A percentile compares a stretch with the other conserved stretches of the same genome.
Evolutionary conservation across 192 early-diverging fungal genomes (phyloP).

Genomic region (Coemansia sp.): DNA sequence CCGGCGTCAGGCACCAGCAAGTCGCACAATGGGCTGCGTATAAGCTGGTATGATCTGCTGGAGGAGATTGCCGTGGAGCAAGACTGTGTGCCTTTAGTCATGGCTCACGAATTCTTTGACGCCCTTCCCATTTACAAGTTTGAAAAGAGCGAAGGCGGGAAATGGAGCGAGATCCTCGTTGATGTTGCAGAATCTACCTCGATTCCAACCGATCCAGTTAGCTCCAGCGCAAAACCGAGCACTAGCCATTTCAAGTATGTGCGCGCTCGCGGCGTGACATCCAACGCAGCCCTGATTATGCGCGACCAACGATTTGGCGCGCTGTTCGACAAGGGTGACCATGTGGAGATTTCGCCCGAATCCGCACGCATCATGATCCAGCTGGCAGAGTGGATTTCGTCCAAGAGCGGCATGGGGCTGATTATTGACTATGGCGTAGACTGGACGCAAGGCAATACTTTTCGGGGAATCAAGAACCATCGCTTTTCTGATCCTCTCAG

Average conservation of each 20-base stretch:
- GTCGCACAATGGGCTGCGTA: conserved; percentile 13
- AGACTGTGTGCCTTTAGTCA: conserved; percentile 62
- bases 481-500: conserved; percentile 73
- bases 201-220: conserved; percentile 1
- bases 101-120: conserved; percentile 98
- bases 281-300: conserved; percentile 43
- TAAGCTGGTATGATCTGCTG: conserved; percentile 66
- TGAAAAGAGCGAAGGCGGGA: conserved; percentile 63
- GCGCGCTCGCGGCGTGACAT: conserved; percentile 58
- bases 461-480: conserved; percentile 84
- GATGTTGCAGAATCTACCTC: conserved; percentile 66
- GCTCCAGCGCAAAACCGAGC: not conserved
- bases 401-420: conserved; percentile 66
- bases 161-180: conserved; percentile 86
- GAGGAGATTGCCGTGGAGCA: conserved; percentile 45
- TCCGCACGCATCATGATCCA: conserved; percentile 58
- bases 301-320: conserved; percentile 38
- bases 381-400: conserved; percentile 67
- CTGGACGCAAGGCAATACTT: conserved; percentile 66
- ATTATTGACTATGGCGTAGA: conserved; percentile 90
- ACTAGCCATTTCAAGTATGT: conserved; percentile 75
- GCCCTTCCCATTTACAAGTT: conserved; percentile 83
- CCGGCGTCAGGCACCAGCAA: not conserved
- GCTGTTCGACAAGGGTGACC: conserved; percentile 65
- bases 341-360: conserved; percentile 83